Evolutionary conservation across 2,329 filamentous ascomycete genomes (phyloP).

Genomic region (Monosporascus sp.): DNA sequence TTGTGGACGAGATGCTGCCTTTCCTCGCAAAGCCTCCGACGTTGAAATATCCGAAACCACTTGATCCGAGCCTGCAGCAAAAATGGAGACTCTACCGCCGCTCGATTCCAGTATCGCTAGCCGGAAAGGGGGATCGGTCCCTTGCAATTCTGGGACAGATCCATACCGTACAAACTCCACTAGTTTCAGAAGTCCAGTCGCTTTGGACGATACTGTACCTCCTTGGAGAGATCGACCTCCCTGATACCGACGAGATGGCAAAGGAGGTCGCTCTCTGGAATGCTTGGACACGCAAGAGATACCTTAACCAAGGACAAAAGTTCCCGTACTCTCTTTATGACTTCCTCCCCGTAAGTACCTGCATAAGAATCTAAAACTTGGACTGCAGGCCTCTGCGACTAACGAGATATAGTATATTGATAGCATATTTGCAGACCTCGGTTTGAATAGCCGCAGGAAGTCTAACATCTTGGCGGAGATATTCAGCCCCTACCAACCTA

Average conservation of each 20-base stretch:
- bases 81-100: conserved; percentile 17
- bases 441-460: conserved; percentile 23
- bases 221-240: conserved; percentile 23
- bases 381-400: not conserved
- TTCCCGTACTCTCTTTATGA: conserved; percentile 25
- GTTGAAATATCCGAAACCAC: conserved; percentile 8
- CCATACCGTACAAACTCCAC: conserved; percentile 25
- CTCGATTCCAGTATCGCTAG: conserved; percentile 13
- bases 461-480: conserved; percentile 23
- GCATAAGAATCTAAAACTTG: not conserved
- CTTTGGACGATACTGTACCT: conserved; percentile 28
- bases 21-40: conserved; percentile 13
- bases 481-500: conserved; percentile 21
- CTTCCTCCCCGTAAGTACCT: conserved; percentile 22
- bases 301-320: conserved; percentile 24
- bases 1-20: conserved; percentile 19
- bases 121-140: conserved; percentile 22
- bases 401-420: conserved; percentile 23
- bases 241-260: conserved; percentile 21
- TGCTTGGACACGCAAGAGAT: conserved; percentile 27
- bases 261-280: conserved; percentile 27
- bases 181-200: conserved; percentile 24
- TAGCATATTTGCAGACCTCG: conserved; percentile 23
- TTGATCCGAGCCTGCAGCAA: conserved; percentile 14
- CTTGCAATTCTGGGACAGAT: conserved; percentile 24